Conservation (phyloP, 345 rosid species). For the Rhodamnia rubescens region DNA sequence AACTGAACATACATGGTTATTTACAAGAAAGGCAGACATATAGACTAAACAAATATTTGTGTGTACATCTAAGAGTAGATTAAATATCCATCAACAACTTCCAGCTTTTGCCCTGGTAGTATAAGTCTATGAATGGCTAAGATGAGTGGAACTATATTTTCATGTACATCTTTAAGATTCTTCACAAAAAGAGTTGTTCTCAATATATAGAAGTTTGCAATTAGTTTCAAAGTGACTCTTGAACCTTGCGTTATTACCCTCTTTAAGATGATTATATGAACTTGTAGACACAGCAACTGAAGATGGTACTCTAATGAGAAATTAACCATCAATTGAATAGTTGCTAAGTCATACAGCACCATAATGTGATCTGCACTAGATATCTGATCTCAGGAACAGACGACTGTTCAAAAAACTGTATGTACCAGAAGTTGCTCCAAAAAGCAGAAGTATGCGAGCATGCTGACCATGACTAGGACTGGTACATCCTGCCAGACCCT, state of each 20-base stretch:
- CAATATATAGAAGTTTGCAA: not conserved
- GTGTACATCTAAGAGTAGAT: not conserved
- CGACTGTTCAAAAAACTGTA: not conserved
- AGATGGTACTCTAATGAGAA: not conserved
- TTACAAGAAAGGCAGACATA: not conserved
- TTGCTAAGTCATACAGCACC: not conserved
- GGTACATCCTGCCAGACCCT: slow-evolving; percentile 49
- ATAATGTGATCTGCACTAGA: not conserved
- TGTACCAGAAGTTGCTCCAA: slow-evolving; percentile 52
- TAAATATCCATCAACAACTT: not conserved
- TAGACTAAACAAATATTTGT: not conserved
- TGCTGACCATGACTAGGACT: slow-evolving; percentile 54
- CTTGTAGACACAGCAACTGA: not conserved
- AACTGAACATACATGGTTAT: not conserved
- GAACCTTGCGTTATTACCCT: not conserved
- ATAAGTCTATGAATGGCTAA: not conserved
- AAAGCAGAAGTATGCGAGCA: slow-evolving; percentile 62
- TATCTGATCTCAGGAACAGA: not conserved
- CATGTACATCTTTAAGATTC: not conserved
- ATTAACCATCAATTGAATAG: not conserved
- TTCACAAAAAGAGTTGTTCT: not conserved
- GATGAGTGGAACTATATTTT: not conserved
- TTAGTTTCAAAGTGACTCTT: not conserved
- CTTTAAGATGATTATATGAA: not conserved
- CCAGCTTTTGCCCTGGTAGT: not conserved